Conservation (phyloP, 2,329 filamentous ascomycete genomes). For the Stachybotrys chartarum region DNA sequence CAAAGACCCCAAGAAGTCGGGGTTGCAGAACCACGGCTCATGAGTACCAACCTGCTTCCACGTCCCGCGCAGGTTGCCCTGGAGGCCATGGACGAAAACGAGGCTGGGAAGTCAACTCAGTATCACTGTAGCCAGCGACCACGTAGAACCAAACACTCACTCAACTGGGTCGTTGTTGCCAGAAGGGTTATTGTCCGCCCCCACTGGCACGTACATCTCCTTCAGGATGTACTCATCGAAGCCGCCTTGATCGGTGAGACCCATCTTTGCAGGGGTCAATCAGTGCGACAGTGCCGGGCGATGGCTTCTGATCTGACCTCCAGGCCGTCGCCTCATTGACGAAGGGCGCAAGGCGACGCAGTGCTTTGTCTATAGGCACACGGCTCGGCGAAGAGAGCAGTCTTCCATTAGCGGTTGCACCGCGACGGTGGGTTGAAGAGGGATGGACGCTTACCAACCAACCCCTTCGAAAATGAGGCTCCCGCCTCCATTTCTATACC, state of each 20-base stretch:
- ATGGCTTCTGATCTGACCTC: too few relatives aligned
- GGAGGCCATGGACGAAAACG: conserved; percentile 9
- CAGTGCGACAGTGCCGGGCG: too few relatives aligned
- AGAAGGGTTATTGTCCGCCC: not conserved
- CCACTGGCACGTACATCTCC: conserved; percentile 8
- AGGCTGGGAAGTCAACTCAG: conserved; percentile 4
- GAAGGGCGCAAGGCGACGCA: too few relatives aligned
- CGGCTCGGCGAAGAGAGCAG: too few relatives aligned
- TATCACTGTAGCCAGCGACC: not conserved
- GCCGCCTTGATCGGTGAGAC: not conserved
- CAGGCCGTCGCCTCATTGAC: too few relatives aligned
- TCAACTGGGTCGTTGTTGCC: conserved; percentile 7
- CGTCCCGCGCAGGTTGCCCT: conserved; percentile 9
- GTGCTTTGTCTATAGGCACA: too few relatives aligned
- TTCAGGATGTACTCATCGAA: conserved; percentile 11
- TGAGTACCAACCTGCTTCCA: conserved; percentile 9
- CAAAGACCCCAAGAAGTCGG: conserved; percentile 8
- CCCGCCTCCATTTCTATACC: too few relatives aligned
- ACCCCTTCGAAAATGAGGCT: too few relatives aligned
- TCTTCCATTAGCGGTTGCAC: too few relatives aligned
- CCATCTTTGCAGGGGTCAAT: not conserved
- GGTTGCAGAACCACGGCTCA: conserved; percentile 9
- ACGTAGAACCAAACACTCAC: conserved; percentile 3
- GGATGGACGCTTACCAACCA: too few relatives aligned
- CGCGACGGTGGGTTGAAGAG: too few relatives aligned